Base-by-base conservation (phyloP, 2,329 filamentous ascomycete species). In the Emericellopsis cladophorae region DNA sequence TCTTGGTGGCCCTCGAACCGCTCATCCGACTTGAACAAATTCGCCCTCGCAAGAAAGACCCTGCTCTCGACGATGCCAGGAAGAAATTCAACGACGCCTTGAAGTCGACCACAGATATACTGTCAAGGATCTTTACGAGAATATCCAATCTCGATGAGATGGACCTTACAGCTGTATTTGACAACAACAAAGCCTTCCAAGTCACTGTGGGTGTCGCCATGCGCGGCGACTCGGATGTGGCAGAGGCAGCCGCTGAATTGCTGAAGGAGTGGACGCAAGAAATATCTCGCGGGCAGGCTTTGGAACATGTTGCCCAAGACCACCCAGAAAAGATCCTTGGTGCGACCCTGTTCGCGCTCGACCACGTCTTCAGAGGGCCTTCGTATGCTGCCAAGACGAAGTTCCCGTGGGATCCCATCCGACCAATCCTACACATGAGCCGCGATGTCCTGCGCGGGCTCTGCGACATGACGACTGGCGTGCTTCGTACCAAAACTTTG, bases 221-320 rank as follows among this genome's bases (percentile, higher is more conserved):
- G 42, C 88, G 88, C 35, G 84, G 86, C 14, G 81, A 93, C 49
- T 68, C 83, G 42, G 73, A 79, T 43, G 80, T 92, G 29, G 87
- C 86, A 45, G 81, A 89, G 54, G 82, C 85, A 14, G 81, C 84
- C 1, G 74, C 89, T 7, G 83, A 88, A 48, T 66, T 96, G 23
- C 73, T 96, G 48, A 95, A 95, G 59, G 78, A 78, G 31, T 76
- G 90, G 51, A 92, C 85, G 31, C 75, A 74, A 8, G 78, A 93
- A 56, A 55, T 66, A 29, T 65, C 62, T 16, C 69, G 73, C 33
- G 56, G 54, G 26, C 49, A 52, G 10, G 59, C 61, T 3, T 52
- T 62, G 15, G 56, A 63, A 39, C 59, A 64, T 38, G 61, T 64
- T 54, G 56, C 60, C 7, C 57, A 60, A 35, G 51, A 58, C 2